Evolutionary conservation across 768 basidiomycete genomes (phyloP), one percentile per base, ranked within the genome.

Genomic region (Boletus pseudo-olivaceus): DNA sequence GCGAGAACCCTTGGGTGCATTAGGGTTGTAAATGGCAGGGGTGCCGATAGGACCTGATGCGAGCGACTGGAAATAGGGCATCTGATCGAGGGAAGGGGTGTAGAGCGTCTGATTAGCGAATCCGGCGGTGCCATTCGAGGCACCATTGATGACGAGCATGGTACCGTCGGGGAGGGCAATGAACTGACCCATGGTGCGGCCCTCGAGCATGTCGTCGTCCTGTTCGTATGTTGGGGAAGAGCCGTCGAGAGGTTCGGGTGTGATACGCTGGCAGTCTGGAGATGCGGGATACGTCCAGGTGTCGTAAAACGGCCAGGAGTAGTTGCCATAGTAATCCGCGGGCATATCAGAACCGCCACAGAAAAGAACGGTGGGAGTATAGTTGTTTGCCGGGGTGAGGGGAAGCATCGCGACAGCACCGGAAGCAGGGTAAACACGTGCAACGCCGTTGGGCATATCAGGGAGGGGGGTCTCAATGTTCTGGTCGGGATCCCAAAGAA

Each of bases 171-270:
- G 84, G 8, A 97, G 84, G 37, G 80, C 79, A 70, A 95, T 85
- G 67, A 96, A 93, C 67, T 93, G 90, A 10, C 93, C 91, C 94
- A 98, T 98, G 27, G 88, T 90, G 19, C 93, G 81, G 0, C 83
- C 82, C 55, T 84, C 78, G 9, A 82, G 75, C 78, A 94, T 83
- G 54, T 82, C 69, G 58, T 95, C 93, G 54, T 93, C 92, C 61
- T 87, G 78, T 7, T 76, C 71, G 65, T 90, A 92, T 0, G 61
- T 70, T 0, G 84, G 77, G 1, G 76, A 35, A 1, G 85, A 82
- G 4, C 87, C 87, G 50, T 87, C 86, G 5, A 67, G 66, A 41
- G 90, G 90, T 65, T 96, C 93, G 0, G 96, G 94, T 0, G 88
- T 92, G 62, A 98, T 86, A 29, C 88, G 79, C 55, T 90, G 89